Conservation (phyloP, 139 green algal genomes). For the Chlorella sp. region DNA sequence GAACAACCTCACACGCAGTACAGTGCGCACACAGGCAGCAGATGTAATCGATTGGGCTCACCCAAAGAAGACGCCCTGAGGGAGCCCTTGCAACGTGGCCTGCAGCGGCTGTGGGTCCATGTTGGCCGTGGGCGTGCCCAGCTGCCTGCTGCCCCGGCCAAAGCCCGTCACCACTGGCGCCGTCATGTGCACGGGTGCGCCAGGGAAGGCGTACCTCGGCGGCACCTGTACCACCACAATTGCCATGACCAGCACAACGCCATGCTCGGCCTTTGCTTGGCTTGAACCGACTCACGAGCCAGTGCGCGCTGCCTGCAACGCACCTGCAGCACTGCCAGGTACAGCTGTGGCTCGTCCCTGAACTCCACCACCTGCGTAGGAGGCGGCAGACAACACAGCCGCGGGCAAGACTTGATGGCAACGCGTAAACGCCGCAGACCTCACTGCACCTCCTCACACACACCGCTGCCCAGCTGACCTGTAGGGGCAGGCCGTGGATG, state of each 20-base stretch:
- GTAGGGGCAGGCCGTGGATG: slow-evolving; percentile 40
- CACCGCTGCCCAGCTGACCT: not conserved
- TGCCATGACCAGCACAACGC: too few species aligned
- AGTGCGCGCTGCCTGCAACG: too few species aligned
- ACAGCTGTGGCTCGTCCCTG: slow-evolving; percentile 46
- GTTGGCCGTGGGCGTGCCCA: slow-evolving; percentile 90
- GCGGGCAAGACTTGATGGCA: too few species aligned
- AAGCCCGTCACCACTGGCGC: slow-evolving; percentile 69
- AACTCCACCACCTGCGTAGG: slow-evolving; percentile 29
- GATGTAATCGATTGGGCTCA: too few species aligned
- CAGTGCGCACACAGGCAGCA: too few species aligned
- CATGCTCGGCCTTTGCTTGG: too few species aligned
- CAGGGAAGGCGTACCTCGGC: slow-evolving; percentile 16
- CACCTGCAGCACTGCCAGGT: slow-evolving; percentile 43
- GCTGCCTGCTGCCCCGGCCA: slow-evolving; percentile 77
- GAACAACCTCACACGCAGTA: too few species aligned
- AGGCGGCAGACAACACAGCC: slow-evolving; percentile 11
- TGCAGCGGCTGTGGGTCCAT: slow-evolving; percentile 54
- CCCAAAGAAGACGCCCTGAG: slow-evolving; percentile 88
- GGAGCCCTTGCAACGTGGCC: slow-evolving; percentile 41
- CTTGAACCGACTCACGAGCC: too few species aligned
- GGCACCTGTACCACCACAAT: slow-evolving; percentile 47
- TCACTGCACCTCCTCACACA: not conserved
- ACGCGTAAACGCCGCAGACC: too few species aligned
- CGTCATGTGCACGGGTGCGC: slow-evolving; percentile 23